These are phyloP conservation scores for Agaricus bisporus DNA, from an alignment of 768 basidiomycete species.

Conservation along the genomic window DNA sequence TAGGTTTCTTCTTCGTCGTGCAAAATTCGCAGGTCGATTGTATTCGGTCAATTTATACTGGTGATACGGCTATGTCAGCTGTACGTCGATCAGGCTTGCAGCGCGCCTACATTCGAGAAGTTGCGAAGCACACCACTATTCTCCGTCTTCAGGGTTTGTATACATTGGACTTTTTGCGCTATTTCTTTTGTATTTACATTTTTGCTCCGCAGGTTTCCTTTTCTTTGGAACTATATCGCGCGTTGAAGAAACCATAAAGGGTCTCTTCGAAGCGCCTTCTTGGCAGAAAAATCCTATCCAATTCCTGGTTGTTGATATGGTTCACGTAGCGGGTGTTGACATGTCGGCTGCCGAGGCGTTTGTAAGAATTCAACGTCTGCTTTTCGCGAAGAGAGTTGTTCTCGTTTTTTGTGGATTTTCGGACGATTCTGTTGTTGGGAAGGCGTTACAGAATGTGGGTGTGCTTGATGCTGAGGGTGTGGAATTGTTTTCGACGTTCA, in stretches of 20 bases:
- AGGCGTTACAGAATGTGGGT: constrained; percentile 72
- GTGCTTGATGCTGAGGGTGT: constrained; percentile 74
- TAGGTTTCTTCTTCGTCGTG: constrained; percentile 94
- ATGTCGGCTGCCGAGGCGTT: constrained; percentile 95
- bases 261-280: constrained; percentile 59
- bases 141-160: constrained; percentile 73
- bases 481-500: constrained; percentile 75
- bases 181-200: background rate
- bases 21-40: constrained; percentile 84
- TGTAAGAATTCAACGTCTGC: constrained; percentile 79
- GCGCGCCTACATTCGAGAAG: constrained; percentile 85
- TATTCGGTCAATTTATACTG: constrained; percentile 79
- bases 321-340: constrained; percentile 85
- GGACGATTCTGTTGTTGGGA: constrained; percentile 56
- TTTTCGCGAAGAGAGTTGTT: constrained; percentile 69
- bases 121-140: constrained; percentile 86
- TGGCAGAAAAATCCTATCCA: constrained; percentile 77
- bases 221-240: constrained; percentile 92
- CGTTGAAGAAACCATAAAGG: constrained; percentile 83
- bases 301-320: constrained; percentile 85
- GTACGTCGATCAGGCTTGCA: constrained; percentile 87
- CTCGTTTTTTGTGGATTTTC: constrained; percentile 86
- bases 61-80: constrained; percentile 81
- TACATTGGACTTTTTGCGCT: background rate
- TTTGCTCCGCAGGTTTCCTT: constrained; percentile 55